Evolutionary conservation across 768 basidiomycete genomes (phyloP).

Genomic region (Russula lepida): DNA sequence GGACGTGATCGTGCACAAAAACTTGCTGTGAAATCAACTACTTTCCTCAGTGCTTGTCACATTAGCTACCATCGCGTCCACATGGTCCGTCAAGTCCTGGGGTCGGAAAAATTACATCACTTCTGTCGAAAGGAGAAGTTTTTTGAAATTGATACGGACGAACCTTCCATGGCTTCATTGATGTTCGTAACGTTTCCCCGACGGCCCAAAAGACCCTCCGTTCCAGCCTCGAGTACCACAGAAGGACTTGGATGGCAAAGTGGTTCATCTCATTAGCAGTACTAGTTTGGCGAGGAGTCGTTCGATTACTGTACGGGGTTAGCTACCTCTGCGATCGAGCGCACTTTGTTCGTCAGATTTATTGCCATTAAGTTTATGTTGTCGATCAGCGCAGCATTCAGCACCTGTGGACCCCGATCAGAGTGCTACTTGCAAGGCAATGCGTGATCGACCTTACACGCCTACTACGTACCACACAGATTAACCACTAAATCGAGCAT

Average conservation of each 20-base stretch:
- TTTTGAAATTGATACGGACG: not conserved
- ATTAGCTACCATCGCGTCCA: conserved; percentile 93
- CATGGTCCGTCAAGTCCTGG: conserved; percentile 84
- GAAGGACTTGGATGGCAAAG: conserved; percentile 77
- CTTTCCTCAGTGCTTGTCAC: conserved; percentile 34
- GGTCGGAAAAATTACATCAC: conserved; percentile 14
- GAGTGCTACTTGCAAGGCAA: not conserved
- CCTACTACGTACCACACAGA: conserved; percentile 75
- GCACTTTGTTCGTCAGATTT: conserved; percentile 86
- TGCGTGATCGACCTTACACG: not conserved
- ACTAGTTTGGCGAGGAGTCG: conserved; percentile 82
- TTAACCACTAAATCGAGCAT: conserved; percentile 82
- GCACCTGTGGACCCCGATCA: conserved; percentile 28
- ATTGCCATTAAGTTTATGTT: conserved; percentile 87
- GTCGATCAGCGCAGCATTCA: too few relatives aligned
- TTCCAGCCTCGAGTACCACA: conserved; percentile 94
- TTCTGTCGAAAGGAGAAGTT: not conserved
- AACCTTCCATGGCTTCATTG: conserved; percentile 92
- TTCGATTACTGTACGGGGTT: too few relatives aligned
- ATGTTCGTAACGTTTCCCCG: conserved; percentile 92
- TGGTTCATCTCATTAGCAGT: conserved; percentile 94
- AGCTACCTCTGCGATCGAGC: conserved; percentile 88
- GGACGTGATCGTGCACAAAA: conserved; percentile 94
- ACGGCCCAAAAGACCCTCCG: conserved; percentile 90
- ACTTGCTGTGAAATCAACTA: conserved; percentile 85